Evolutionary conservation across 2,329 filamentous ascomycete genomes (phyloP).

Genomic region (Oidium heveae): DNA sequence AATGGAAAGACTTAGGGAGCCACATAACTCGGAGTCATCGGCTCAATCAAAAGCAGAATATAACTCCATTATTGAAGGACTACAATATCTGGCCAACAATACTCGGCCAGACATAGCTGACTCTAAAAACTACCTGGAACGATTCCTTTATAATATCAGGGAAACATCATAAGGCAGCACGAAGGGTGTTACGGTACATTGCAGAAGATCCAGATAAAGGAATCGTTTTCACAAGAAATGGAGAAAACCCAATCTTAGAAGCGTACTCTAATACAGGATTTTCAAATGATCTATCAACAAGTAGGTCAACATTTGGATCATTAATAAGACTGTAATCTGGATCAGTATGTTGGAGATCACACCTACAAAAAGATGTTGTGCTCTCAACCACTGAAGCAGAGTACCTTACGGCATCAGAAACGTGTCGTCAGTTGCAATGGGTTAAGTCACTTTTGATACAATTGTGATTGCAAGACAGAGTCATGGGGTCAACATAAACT

Average conservation of each 20-base stretch:
- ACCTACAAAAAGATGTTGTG: background rate
- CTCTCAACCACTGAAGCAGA: background rate
- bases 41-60: background rate
- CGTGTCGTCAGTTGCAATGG: background rate
- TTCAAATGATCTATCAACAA: background rate
- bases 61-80: too few species aligned
- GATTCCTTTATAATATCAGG: too few species aligned
- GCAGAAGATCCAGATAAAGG: background rate
- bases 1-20: background rate
- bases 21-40: background rate
- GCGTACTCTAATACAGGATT: background rate
- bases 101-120: too few species aligned
- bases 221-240: background rate
- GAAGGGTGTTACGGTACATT: background rate
- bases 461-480: background rate
- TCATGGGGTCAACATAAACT: background rate
- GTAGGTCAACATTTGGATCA: background rate
- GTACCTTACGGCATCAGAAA: background rate
- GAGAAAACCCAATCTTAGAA: background rate
- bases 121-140: too few species aligned
- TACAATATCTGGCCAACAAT: too few species aligned
- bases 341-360: background rate
- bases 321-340: background rate
- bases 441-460: background rate
- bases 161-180: background rate